Evolutionary conservation across 1,284 basidiomycete species (phyloP), one percentile per base, ranked within the genome.

Genomic region (Fomes fomentarius): DNA sequence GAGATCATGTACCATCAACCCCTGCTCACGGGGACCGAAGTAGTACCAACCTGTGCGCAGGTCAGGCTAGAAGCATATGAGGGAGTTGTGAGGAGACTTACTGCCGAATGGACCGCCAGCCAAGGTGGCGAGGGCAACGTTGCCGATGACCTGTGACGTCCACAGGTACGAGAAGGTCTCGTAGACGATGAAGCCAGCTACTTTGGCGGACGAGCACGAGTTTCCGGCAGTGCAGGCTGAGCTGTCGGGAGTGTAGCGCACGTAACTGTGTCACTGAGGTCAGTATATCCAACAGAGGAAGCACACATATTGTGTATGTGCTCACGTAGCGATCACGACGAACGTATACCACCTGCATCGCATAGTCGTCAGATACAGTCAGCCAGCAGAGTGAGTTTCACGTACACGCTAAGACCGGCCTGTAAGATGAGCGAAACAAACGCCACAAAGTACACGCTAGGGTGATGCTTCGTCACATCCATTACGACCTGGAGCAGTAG

Each of bases 91-190:
- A 26, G 11, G n/a, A 37, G 24, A 69, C 77, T 60, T 59, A 78
- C 80, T 74, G 50, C 82, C 83, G 60, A 76, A 85, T 2, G 81
- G 74, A n/a, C 84, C 83, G 33, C 93, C 93, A 7, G 91, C 89
- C 37, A 94, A 81, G 2, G 91, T 93, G 19, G 87, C 83, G 21
- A 94, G 78, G 1, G 89, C 81, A 34, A 94, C 83, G 64, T 94
- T 94, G 34, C 83, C 83, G 39, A 91, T 81, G 26, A 93, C 90
- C 71, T 89, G 87, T 0, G 87, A 89, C 10, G 84, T 88, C 91
- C 91, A 94, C 39, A 92, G 77, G 74, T 85, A 94, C n/a, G 86
- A 86, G 71, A 94, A 94, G 0, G 86, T 84, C 55, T 84, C 81
- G 65, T 83, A 94, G 68, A 94, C 84, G 54, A 94, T 80, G 9